Percentiles rank a stretch among this genome's conserved stretches.
Evolutionary conservation across 805 yeast species (phyloP).

Genomic region (Cyberlindnera saturnus): DNA sequence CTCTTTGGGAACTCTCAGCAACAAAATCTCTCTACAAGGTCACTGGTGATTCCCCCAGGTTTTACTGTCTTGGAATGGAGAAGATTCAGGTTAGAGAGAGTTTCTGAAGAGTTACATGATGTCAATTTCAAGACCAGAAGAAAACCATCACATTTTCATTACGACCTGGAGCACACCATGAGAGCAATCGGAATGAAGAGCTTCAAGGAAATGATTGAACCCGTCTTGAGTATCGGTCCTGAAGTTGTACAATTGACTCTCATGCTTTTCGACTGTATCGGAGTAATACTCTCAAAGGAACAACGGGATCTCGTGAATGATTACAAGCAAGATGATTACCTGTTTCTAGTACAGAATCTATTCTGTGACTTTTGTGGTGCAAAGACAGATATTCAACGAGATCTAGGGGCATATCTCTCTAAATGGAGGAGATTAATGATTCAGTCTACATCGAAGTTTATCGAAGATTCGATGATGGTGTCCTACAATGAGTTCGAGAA

Average conservation of each 20-base stretch:
- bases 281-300: neutral
- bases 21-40: neutral
- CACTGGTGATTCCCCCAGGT: neutral
- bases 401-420: neutral
- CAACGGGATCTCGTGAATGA: neutral
- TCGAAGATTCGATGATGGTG: neutral
- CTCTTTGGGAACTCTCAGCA: neutral
- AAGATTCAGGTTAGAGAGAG: neutral
- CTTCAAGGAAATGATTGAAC: neutral
- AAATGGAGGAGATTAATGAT: neutral
- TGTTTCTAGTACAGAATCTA: neutral
- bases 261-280: neutral
- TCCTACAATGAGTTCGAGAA: conserved; percentile 3
- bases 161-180: neutral
- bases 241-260: neutral
- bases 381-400: neutral
- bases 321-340: neutral
- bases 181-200: neutral
- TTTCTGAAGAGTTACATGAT: neutral
- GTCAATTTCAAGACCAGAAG: neutral
- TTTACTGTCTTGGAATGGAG: neutral
- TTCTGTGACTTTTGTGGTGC: neutral
- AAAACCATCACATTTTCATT: too few relatives aligned
- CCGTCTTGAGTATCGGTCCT: neutral
- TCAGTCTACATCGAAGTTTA: neutral